These are phyloP conservation scores for Ophiostoma tasmaniense DNA, from an alignment of 2,329 filamentous ascomycete genomes.

Conservation along the genomic window DNA sequence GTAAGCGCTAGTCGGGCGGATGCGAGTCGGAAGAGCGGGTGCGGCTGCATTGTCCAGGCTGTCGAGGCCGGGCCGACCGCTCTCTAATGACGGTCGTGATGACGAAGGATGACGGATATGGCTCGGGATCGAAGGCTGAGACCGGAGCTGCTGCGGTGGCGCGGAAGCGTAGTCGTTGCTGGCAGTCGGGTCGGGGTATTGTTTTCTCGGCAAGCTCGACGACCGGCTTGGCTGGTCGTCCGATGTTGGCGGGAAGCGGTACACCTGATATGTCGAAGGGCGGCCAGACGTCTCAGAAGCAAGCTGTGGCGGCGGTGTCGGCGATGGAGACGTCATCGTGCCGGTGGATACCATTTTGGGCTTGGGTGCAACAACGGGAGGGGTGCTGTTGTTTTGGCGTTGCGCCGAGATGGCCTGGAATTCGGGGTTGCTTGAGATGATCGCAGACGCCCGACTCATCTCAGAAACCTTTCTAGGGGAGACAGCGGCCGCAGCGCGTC, in stretches of 20 bases:
- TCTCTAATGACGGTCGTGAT: constrained; percentile 62
- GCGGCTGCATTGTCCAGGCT: constrained; percentile 42
- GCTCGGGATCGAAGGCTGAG: constrained; percentile 24
- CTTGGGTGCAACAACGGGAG: constrained; percentile 21
- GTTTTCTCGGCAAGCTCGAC: constrained; percentile 30
- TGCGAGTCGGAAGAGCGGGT: constrained; percentile 35
- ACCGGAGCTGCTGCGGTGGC: constrained; percentile 7
- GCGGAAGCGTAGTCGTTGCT: constrained; percentile 23
- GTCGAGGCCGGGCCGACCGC: constrained; percentile 57
- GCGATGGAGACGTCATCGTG: constrained; percentile 65
- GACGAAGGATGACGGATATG: constrained; percentile 39
- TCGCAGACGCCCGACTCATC: constrained; percentile 54
- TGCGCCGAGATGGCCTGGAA: constrained; percentile 48
- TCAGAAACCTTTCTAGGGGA: constrained; percentile 36
- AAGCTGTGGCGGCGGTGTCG: constrained; percentile 34
- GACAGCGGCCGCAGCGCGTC: constrained; percentile 26
- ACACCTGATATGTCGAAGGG: constrained; percentile 34
- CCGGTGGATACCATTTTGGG: constrained; percentile 50
- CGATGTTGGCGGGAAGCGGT: constrained; percentile 36
- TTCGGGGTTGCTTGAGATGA: constrained; percentile 55
- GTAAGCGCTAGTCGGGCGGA: constrained; percentile 73
- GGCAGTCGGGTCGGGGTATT: constrained; percentile 11
- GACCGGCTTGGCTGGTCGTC: constrained; percentile 28
- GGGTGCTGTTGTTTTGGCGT: constrained; percentile 14
- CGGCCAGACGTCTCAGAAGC: constrained; percentile 23